Conservation (phyloP, 495 filamentous ascomycete genomes). For the Daldinia caldariorum region DNA sequence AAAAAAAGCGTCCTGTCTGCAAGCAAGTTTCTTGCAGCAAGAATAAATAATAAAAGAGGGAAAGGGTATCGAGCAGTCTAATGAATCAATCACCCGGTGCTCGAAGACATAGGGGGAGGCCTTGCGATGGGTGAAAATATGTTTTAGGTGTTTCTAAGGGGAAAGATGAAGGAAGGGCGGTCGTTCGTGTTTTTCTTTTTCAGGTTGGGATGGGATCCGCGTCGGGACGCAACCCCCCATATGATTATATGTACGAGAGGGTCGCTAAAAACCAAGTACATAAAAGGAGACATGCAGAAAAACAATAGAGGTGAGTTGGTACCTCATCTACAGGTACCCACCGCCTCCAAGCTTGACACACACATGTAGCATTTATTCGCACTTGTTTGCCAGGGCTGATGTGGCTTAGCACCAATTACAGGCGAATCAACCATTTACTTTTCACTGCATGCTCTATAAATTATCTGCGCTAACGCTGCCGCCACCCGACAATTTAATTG, state of each 20-base stretch:
- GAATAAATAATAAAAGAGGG: slow-evolving; percentile 30
- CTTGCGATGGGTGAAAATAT: slow-evolving; percentile 33
- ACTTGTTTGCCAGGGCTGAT: slow-evolving; percentile 6
- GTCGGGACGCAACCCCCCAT: slow-evolving; percentile 38
- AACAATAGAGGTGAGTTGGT: slow-evolving; percentile 10
- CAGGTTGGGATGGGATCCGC: slow-evolving; percentile 47
- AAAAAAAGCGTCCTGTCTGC: slow-evolving; percentile 32
- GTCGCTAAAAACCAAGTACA: slow-evolving; percentile 29
- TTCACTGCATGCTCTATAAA: slow-evolving; percentile 20
- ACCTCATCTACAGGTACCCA: slow-evolving; percentile 26
- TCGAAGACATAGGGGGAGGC: slow-evolving; percentile 37
- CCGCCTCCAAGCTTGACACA: slow-evolving; percentile 21
- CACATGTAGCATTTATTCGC: background rate
- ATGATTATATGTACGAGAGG: slow-evolving; percentile 30
- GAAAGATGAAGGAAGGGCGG: slow-evolving; percentile 41
- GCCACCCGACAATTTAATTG: slow-evolving; percentile 26
- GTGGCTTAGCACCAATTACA: slow-evolving; percentile 34
- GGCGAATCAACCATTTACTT: slow-evolving; percentile 35
- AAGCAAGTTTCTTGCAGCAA: slow-evolving; percentile 35
- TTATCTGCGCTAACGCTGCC: slow-evolving; percentile 20
- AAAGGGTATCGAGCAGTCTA: slow-evolving; percentile 39
- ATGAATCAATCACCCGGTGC: slow-evolving; percentile 44
- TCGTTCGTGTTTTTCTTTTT: slow-evolving; percentile 50
- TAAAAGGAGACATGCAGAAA: slow-evolving; percentile 42
- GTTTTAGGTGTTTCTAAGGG: slow-evolving; percentile 35